Base-by-base conservation (phyloP, 306 rosid species). In the Dicorynia guianensis region DNA sequence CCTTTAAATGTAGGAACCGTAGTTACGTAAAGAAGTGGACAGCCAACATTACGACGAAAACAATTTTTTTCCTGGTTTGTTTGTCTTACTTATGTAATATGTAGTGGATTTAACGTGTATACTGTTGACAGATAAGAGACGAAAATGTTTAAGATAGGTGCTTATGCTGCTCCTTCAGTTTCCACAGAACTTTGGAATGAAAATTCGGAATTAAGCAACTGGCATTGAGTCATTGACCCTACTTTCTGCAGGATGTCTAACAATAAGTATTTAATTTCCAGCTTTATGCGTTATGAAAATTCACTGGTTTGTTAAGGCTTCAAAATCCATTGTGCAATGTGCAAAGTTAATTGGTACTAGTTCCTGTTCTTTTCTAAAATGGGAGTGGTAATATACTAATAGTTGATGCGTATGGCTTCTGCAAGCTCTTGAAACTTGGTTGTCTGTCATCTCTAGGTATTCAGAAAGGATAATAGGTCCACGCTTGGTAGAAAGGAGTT, bases 381-480 rank as follows among this genome's bases (percentile, higher is more conserved):
- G 19, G 43, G 63, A 65, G 59, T 53, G 46, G 7, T 25, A 25
- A 25, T 25, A 40, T 58, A 36, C 63, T 58, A 55, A 52, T 76
- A 13, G 36, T 19, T 50, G 76, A 19, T 25, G 57, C 34, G 60
- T 75, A 55, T 71, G 12, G 58, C 63, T 62, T 59, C 20, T 18
- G 20, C 8, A 38, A 34, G 67, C 46, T 49, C 12, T 72, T 79
- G 60, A 70, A 50, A 74, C 17, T 62, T 71, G 53, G 39, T 42
- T 78, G 53, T 40, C 34, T 70, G 63, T 75, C 30, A 4, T 63
- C 43, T 68, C 63, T 49, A 95, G 99, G 93, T 44, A 18, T 95
- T 95, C 82, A 85, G 76, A 69, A 95, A 95, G 93, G 99, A 95
- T 67, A 42, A 89, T 76, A 92, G 99, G 76, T 44, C 88, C 11